These are phyloP conservation scores for Vigna radiata DNA, from an alignment of 306 rosid genomes.

Conservation along the genomic window DNA sequence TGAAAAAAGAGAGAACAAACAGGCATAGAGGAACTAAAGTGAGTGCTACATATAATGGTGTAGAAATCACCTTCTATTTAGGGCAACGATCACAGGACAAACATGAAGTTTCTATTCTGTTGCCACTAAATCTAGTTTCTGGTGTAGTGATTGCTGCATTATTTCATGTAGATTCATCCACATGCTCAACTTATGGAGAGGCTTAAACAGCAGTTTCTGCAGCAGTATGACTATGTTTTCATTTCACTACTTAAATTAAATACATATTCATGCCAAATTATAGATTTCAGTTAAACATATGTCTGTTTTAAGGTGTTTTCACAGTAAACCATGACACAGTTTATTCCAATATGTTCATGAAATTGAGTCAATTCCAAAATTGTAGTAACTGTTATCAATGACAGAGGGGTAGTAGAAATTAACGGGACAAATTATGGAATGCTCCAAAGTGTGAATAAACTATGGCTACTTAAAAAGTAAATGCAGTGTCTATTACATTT, in stretches of 20 bases:
- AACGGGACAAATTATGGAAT: too few relatives aligned
- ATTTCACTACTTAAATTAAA: neutral
- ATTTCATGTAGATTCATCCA: constrained; percentile 26
- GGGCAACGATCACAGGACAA: too few relatives aligned
- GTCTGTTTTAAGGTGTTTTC: neutral
- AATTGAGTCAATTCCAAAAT: neutral
- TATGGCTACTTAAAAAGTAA: neutral
- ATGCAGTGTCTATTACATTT: neutral
- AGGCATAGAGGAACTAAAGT: too few relatives aligned
- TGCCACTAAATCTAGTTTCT: too few relatives aligned
- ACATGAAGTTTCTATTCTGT: too few relatives aligned
- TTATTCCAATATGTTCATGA: neutral
- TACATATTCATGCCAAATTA: neutral
- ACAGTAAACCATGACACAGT: neutral
- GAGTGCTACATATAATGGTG: too few relatives aligned
- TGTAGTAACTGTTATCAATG: neutral
- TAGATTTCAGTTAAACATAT: neutral
- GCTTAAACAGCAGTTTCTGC: constrained; percentile 32
- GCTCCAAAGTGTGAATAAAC: neutral
- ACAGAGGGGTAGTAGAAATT: neutral
- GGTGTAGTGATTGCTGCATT: too few relatives aligned
- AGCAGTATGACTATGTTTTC: constrained; percentile 23
- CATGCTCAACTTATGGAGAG: constrained; percentile 33
- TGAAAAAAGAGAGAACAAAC: too few relatives aligned
- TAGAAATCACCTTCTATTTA: too few relatives aligned